A percentile compares a stretch with the other conserved stretches of the same genome.
Conservation (phyloP, 129 eudicot species). For the Gnaphalium uliginosum region DNA sequence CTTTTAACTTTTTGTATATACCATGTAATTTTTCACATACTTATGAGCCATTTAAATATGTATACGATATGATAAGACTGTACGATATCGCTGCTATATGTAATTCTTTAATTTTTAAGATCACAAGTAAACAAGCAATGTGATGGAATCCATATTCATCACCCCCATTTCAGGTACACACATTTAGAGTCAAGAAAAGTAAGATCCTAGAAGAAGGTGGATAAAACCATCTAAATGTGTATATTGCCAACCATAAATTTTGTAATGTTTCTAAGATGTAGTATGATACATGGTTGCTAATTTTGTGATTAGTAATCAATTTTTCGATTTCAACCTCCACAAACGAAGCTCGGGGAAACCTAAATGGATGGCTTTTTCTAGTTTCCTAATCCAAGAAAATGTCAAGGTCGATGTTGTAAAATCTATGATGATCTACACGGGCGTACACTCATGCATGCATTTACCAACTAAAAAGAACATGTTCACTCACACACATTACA, state of each 20-base stretch:
- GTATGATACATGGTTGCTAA: too few relatives aligned
- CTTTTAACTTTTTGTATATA: too few relatives aligned
- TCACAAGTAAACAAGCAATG: slow-evolving; percentile 81
- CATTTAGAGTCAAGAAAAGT: slow-evolving; percentile 13
- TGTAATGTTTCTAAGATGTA: neutral
- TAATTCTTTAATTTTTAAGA: slow-evolving; percentile 85
- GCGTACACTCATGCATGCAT: slow-evolving; percentile 68
- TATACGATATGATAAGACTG: too few relatives aligned
- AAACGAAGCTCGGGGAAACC: slow-evolving; percentile 93
- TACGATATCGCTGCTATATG: slow-evolving; percentile 61
- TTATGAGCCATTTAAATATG: too few relatives aligned
- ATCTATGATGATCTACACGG: slow-evolving; percentile 92
- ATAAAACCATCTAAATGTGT: neutral
- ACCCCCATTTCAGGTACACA: slow-evolving; percentile 92
- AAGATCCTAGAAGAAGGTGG: too few relatives aligned
- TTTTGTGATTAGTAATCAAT: slow-evolving; percentile 24
- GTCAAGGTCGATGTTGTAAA: slow-evolving; percentile 64
- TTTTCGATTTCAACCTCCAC: slow-evolving; percentile 90
- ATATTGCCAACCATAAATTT: neutral
- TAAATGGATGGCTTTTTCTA: slow-evolving; percentile 72
- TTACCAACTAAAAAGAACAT: slow-evolving; percentile 53
- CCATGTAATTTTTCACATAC: too few relatives aligned
- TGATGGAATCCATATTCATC: slow-evolving; percentile 83
- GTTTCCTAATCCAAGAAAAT: slow-evolving; percentile 80
- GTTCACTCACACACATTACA: too few relatives aligned